Percentiles rank a stretch among this genome's conserved stretches.
These are phyloP conservation scores for Ulmus americana DNA, from an alignment of 331 rosid species.

Conservation along the genomic window DNA sequence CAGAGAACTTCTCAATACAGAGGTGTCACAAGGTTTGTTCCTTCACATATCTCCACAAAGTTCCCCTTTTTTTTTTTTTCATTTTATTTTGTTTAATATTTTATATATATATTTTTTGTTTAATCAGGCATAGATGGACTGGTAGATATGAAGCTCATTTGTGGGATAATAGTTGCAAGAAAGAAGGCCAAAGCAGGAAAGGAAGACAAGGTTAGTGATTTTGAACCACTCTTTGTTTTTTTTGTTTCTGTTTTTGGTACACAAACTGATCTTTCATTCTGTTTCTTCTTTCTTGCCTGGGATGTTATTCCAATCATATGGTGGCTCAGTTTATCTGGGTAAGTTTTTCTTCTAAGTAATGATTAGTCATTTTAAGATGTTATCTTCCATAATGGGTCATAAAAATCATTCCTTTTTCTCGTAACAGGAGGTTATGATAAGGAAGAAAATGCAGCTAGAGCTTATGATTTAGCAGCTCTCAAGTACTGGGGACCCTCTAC, in stretches of 20 bases:
- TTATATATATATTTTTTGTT: constrained; percentile 6
- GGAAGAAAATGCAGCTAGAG: constrained; percentile 96
- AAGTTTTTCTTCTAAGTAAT: constrained; percentile 24
- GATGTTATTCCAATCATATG: constrained; percentile 33
- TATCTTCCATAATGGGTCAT: background rate
- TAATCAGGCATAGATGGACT: constrained; percentile 85
- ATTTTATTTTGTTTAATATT: background rate
- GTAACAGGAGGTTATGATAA: constrained; percentile 87
- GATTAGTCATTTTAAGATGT: background rate
- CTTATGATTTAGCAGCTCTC: constrained; percentile 95
- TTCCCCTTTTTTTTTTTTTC: constrained; percentile 3
- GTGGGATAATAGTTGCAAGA: constrained; percentile 97
- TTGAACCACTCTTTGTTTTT: constrained; percentile 21
- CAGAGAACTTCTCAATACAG: constrained; percentile 93
- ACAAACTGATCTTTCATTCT: constrained; percentile 15
- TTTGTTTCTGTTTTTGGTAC: constrained; percentile 10
- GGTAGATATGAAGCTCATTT: constrained; percentile 98
- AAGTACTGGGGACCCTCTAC: constrained; percentile 99
- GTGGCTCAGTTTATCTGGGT: constrained; percentile 79
- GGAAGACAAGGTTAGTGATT: constrained; percentile 87
- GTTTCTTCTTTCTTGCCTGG: constrained; percentile 29
- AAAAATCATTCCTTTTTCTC: background rate
- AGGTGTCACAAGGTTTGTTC: constrained; percentile 81
- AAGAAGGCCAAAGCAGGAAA: constrained; percentile 95
- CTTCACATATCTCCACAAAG: background rate